Evolutionary conservation across 805 yeast species (phyloP).

Genomic region (Candida taoyuanica): DNA sequence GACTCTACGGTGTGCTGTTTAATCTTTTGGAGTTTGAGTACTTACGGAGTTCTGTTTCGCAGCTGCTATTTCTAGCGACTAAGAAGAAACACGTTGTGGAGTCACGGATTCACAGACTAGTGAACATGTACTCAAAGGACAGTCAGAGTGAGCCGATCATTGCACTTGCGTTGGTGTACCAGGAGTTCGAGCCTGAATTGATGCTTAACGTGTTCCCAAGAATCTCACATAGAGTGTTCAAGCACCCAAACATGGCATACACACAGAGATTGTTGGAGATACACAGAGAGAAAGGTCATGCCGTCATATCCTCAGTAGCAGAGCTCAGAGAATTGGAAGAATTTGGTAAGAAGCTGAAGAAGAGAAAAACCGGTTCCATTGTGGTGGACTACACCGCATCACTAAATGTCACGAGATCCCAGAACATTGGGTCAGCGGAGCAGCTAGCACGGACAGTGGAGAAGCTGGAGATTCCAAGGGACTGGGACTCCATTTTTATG

Average conservation of each 20-base stretch:
- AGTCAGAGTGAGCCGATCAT: slow-evolving; percentile 18
- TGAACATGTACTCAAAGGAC: slow-evolving; percentile 21
- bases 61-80: slow-evolving; percentile 31
- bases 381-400: slow-evolving; percentile 9
- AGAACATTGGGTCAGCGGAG: slow-evolving; percentile 3
- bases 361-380: slow-evolving; percentile 9
- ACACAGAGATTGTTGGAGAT: slow-evolving; percentile 6
- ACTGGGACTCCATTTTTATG: slow-evolving; percentile 10
- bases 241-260: slow-evolving; percentile 16
- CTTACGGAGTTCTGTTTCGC: slow-evolving; percentile 31
- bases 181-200: slow-evolving; percentile 22
- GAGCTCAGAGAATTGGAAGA: slow-evolving; percentile 10
- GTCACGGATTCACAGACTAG: slow-evolving; percentile 27
- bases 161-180: slow-evolving; percentile 22
- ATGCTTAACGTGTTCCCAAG: slow-evolving; percentile 25
- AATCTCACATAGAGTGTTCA: slow-evolving; percentile 25
- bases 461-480: slow-evolving; percentile 1
- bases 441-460: slow-evolving; percentile 9
- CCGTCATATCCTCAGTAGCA: not conserved
- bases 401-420: not conserved
- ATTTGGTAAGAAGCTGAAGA: slow-evolving; percentile 16
- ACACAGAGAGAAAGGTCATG: not conserved
- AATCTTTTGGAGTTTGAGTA: slow-evolving; percentile 34
- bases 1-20: slow-evolving; percentile 28
- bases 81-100: slow-evolving; percentile 27